Evolutionary conservation across 176 grass and related monocot genomes (phyloP), one percentile per base, ranked within the genome.

Genomic region (Pontederia crassipes): DNA sequence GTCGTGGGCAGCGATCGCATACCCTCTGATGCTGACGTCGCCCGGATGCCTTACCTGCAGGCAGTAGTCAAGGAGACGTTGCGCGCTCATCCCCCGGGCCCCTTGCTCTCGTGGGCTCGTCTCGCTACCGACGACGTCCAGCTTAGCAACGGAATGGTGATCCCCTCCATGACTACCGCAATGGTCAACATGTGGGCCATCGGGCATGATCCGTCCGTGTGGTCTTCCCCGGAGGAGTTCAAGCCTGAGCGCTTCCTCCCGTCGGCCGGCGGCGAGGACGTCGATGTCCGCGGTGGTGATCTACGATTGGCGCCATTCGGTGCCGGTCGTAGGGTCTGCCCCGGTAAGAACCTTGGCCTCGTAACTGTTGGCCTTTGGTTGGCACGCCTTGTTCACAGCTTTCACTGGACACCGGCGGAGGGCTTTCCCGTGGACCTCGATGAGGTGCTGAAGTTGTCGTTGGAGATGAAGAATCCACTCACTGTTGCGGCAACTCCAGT

Each of bases 131-230:
- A n/a, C n/a, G n/a, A n/a, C 80, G 88, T 86, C 50, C 35, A 24
- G 0, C 83, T 91, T 1, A 58, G 73, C 56, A 91, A 86, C 56
- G 88, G 88, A 16, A 91, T 86, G 88, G 67, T 93, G 11, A 70
- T 91, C 13, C 83, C 79, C 1, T 73, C 70, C 45, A 83, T 83
- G 27, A 91, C 83, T 0, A 91, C 88, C 11, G 83, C 83, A 17
- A 86, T 91, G 88, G 77, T 91, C 8, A 91, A 91, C 70, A 91
- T 91, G 88, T 91, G 77, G 73, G 83, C 88, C 70, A 91, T 91
- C 61, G 73, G 83, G 13, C 88, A 91, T 72, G 77, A 91, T 52
- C 52, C 73, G 2, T 55, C 17, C 28, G 58, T 91, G 3, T 91
- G 88, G 88, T 20, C 83, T 47, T 28, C 72, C 12, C 63, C 83